Evolutionary conservation across 176 grass and related monocot genomes (phyloP).

Genomic region (Triticum urartu): DNA sequence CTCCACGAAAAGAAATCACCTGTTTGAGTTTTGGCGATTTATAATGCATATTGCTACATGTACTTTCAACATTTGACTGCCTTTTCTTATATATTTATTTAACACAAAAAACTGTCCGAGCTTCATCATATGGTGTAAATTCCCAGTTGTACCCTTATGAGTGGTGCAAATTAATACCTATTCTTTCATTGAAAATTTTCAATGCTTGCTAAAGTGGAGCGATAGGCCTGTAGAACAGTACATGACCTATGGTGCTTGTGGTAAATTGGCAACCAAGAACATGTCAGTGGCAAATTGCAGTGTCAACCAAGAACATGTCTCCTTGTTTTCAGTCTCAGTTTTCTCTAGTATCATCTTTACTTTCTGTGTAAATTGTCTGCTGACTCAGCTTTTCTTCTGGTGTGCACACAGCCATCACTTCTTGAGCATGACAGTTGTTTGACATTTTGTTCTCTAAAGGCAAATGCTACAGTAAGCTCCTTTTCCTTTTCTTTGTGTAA

Average conservation of each 20-base stretch:
- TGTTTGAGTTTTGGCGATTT: constrained; percentile 19
- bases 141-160: neutral
- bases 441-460: constrained; percentile 64
- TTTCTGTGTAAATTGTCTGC: constrained; percentile 14
- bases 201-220: neutral
- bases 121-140: neutral
- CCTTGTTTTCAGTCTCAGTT: constrained; percentile 14
- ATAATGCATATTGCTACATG: constrained; percentile 2
- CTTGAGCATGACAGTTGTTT: constrained; percentile 55
- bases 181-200: neutral
- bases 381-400: constrained; percentile 28
- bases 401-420: constrained; percentile 52
- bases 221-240: neutral
- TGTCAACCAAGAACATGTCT: constrained; percentile 9
- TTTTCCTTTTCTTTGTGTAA: constrained; percentile 20
- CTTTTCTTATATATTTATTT: constrained; percentile 1
- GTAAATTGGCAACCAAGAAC: neutral
- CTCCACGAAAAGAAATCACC: neutral
- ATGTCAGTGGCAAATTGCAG: neutral
- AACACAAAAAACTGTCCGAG: neutral
- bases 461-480: constrained; percentile 54
- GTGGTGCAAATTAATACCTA: neutral
- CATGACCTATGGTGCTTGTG: neutral
- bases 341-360: neutral
- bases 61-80: neutral